A percentile compares a stretch with the other conserved stretches of the same genome.
phyloP scores from a whole-genome alignment of 2,329 filamentous ascomycete genomes.

The Juglanconis oblonga region DNA sequence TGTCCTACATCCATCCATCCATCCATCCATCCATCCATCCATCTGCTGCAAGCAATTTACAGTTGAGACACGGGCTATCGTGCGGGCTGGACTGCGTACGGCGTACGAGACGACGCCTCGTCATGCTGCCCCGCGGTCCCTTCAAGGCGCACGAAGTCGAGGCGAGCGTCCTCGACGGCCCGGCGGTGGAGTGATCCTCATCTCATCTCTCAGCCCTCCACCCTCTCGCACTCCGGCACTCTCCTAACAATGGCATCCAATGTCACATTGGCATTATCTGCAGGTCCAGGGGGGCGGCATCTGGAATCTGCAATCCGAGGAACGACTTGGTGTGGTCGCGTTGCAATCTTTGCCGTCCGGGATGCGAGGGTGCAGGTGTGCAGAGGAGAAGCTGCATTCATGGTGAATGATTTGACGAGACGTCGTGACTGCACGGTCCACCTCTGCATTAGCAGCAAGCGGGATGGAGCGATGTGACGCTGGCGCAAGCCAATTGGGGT shows the following conservation, averaged over 20 bases:
- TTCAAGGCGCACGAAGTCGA: not conserved
- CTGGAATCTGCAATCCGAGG: not conserved
- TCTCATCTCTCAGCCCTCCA: not conserved
- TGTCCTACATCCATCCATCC: not conserved
- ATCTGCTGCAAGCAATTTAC: constrained; percentile 17
- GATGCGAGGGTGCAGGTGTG: not conserved
- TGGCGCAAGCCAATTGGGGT: constrained; percentile 6
- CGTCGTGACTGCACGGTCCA: not conserved
- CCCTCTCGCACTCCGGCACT: not conserved
- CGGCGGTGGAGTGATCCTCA: not conserved
- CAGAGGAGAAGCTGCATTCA: not conserved
- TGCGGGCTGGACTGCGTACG: not conserved
- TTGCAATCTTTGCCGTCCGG: constrained; percentile 4
- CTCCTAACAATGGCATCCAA: not conserved
- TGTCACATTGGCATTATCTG: constrained; percentile 1
- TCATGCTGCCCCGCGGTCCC: not conserved
- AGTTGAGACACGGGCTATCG: constrained; percentile 7
- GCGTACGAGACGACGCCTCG: not conserved
- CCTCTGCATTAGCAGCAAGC: constrained; percentile 7
- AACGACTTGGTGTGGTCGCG: not conserved
- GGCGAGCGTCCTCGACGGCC: not conserved
- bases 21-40: not conserved
- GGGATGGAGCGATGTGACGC: constrained; percentile 4
- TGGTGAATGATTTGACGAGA: constrained; percentile 6
- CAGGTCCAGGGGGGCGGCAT: constrained; percentile 6